Evolutionary conservation across 345 rosid genomes (phyloP).

Genomic region (Salix dunnii): DNA sequence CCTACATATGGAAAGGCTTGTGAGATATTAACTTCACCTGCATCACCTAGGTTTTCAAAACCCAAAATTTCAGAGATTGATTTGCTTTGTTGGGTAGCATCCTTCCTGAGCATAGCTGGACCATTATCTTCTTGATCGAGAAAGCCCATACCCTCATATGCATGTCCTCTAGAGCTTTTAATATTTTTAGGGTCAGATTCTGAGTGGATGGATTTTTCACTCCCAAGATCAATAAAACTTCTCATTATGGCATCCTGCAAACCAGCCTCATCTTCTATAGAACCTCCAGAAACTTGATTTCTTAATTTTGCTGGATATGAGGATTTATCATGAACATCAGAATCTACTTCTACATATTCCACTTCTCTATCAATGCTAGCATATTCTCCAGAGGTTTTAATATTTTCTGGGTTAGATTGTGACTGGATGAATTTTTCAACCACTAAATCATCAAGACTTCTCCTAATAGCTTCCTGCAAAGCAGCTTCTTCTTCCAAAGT

Average conservation of each 20-base stretch:
- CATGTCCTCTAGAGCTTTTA: constrained; percentile 19
- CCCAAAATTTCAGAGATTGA: constrained; percentile 24
- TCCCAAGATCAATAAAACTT: constrained; percentile 58
- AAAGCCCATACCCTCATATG: constrained; percentile 17
- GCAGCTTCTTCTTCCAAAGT: constrained; percentile 72
- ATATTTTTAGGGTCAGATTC: constrained; percentile 15
- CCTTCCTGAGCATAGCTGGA: constrained; percentile 14
- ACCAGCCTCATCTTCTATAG: constrained; percentile 74
- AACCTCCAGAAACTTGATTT: constrained; percentile 50
- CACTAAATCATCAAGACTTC: constrained; percentile 63
- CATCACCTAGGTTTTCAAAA: constrained; percentile 17
- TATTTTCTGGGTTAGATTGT: constrained; percentile 14
- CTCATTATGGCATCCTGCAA: constrained; percentile 83
- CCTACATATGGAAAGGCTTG: constrained; percentile 24
- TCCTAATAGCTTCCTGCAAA: constrained; percentile 80
- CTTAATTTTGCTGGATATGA: constrained; percentile 27
- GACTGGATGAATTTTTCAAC: constrained; percentile 23
- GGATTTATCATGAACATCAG: constrained; percentile 22
- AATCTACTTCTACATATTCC: constrained; percentile 64
- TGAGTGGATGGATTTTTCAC: constrained; percentile 22
- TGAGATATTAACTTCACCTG: constrained; percentile 24
- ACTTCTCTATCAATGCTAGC: constrained; percentile 49
- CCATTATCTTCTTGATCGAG: constrained; percentile 24
- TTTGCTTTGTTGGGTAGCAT: constrained; percentile 16
- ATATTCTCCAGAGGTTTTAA: constrained; percentile 20